Base-by-base conservation (phyloP, 345 rosid species). In the Lumnitzera littorea region DNA sequence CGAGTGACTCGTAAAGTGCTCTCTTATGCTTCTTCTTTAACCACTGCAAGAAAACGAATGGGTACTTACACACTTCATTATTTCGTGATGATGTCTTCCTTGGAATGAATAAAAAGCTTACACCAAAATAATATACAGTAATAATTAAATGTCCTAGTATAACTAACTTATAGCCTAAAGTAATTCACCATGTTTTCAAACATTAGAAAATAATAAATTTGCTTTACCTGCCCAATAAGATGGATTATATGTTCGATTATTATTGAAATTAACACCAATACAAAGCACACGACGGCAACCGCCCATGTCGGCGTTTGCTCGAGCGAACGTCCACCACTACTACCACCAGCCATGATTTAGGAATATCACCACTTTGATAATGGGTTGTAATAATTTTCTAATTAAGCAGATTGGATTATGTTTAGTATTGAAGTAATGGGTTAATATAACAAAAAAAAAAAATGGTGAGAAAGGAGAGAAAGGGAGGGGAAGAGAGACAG, bases 1-100 rank as follows among this genome's bases (percentile, higher is more conserved):
- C 99, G n/a, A 94, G 88, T 14, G 97, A 84, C 64, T 94, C 99
- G 47, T 55, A 82, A 2, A 91, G 67, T 68, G 92, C 95, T 64
- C 78, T 76, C 66, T 82, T 90, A 62, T 74, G 75, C 70, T 75
- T 86, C 60, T 56, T 86, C 61, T 72, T 73, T 43, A 94, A 66
- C 91, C 91, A 87, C 99, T 94, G 79, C 24, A 61, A 16, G 57
- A 43, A 12, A 27, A 16, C 7, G 15, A 23, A 17, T 47, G 8
- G 13, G 46, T 8, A 3, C 12, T 4, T 50, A 12, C 9, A 13
- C 13, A 14, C 11, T 7, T 16, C 11, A 50, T 14, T 29, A 53
- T 2, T 10, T 6, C 4, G 4, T 20, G 6, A 16, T 16, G 15
- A 57, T 15, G 17, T 31, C 52, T 27, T 11, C 11, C 43, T 36